A percentile compares a stretch with the other conserved stretches of the same genome.
These are phyloP conservation scores for Starmerella vaccinii DNA, from an alignment of 805 yeast species.

Conservation along the genomic window DNA sequence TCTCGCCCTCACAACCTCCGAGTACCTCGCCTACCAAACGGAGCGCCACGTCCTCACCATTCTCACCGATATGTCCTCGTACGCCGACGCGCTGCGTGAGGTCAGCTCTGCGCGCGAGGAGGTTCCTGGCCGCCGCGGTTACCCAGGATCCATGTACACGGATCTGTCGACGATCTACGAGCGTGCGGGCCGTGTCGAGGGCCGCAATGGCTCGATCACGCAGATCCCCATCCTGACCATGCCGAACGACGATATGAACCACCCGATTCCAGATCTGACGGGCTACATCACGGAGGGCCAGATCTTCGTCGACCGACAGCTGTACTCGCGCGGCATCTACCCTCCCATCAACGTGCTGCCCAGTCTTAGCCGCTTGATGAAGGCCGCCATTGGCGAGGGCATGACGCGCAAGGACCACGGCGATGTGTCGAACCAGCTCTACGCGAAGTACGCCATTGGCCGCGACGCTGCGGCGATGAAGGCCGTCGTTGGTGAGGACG, in stretches of 20 bases:
- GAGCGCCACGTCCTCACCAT: constrained; percentile 98
- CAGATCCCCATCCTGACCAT: constrained; percentile 97
- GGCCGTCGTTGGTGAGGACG: constrained; percentile 99
- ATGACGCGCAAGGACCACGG: constrained; percentile 99
- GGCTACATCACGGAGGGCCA: constrained; percentile 99
- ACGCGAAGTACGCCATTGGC: constrained; percentile 99
- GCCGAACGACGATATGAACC: constrained; percentile 99
- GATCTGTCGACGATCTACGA: constrained; percentile 98
- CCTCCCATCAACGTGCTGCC: constrained; percentile 99
- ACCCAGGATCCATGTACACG: constrained; percentile 99
- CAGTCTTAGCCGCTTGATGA: constrained; percentile 94
- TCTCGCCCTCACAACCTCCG: constrained; percentile 96
- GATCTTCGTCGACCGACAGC: constrained; percentile 92
- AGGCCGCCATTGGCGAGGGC: constrained; percentile 99
- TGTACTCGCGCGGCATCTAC: constrained; percentile 91
- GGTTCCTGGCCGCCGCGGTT: constrained; percentile 99
- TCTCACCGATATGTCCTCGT: constrained; percentile 98
- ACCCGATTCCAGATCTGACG: constrained; percentile 99
- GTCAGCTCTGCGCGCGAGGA: constrained; percentile 99
- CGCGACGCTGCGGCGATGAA: constrained; percentile 99
- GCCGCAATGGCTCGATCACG: constrained; percentile 98
- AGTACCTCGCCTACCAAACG: constrained; percentile 96
- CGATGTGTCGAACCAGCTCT: constrained; percentile 96
- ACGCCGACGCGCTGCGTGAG: constrained; percentile 98
- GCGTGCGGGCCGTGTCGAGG: constrained; percentile 99